Conservation (phyloP, 1,284 basidiomycete genomes). For the Pseudozyma tsukubaensis region DNA sequence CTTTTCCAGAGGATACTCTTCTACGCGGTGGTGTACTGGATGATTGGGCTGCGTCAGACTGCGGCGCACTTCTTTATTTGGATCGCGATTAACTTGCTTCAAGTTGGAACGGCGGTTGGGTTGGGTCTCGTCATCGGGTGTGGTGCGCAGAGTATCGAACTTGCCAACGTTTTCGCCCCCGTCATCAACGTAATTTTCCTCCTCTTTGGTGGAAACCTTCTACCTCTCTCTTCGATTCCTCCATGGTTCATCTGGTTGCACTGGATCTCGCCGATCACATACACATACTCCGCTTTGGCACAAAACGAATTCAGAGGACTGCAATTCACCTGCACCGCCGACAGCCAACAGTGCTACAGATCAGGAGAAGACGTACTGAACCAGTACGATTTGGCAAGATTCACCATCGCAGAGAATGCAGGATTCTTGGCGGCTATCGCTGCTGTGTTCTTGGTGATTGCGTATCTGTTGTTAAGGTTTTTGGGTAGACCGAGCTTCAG, state of each 20-base stretch:
- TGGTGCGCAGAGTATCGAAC: slow-evolving; percentile 36
- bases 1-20: slow-evolving; percentile 37
- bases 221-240: slow-evolving; percentile 47
- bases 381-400: slow-evolving; percentile 48
- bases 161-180: slow-evolving; percentile 56
- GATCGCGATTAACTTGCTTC: slow-evolving; percentile 48
- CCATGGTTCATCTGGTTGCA: slow-evolving; percentile 56
- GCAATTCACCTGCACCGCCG: slow-evolving; percentile 34
- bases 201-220: slow-evolving; percentile 54
- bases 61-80: slow-evolving; percentile 50
- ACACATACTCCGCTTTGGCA: slow-evolving; percentile 48
- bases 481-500: slow-evolving; percentile 32
- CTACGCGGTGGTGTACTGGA: slow-evolving; percentile 45
- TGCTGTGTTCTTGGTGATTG: slow-evolving; percentile 32
- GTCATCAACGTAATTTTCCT: slow-evolving; percentile 59
- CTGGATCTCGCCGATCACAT: slow-evolving; percentile 58
- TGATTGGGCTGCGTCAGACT: slow-evolving; percentile 44
- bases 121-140: slow-evolving; percentile 50
- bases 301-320: slow-evolving; percentile 50
- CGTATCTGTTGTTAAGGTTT: slow-evolving; percentile 41
- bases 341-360: slow-evolving; percentile 45
- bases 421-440: slow-evolving; percentile 54
- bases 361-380: slow-evolving; percentile 49
- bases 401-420: slow-evolving; percentile 52
- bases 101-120: slow-evolving; percentile 30